Conservation (phyloP, 768 basidiomycete species). For the Termitomyces sp. region DNA sequence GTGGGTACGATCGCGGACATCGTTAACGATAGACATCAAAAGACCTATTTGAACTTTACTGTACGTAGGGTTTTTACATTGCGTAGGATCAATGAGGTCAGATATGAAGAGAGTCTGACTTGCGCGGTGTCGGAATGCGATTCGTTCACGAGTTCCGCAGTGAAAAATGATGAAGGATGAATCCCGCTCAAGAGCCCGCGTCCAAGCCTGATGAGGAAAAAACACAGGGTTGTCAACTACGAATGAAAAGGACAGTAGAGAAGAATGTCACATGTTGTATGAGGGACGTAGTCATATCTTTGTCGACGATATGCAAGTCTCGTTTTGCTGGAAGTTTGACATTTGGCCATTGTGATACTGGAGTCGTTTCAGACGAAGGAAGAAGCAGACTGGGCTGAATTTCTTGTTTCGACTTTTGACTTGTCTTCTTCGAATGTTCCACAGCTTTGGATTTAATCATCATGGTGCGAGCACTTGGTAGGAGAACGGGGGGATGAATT, state of each 20-base stretch:
- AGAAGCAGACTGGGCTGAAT: no score
- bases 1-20: neutral
- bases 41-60: neutral
- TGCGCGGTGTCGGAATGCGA: constrained; percentile 4
- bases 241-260: no score
- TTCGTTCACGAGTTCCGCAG: neutral
- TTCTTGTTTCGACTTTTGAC: no score
- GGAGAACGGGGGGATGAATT: no score
- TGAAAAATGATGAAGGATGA: constrained; percentile 1
- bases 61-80: neutral
- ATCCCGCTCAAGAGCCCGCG: constrained; percentile 1
- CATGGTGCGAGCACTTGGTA: no score
- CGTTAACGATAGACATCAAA: neutral
- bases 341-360: neutral
- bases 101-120: constrained; percentile 6
- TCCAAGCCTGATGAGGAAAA: neutral
- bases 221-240: no score
- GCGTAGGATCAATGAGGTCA: neutral
- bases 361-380: no score
- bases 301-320: neutral
- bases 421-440: no score
- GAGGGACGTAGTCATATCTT: neutral
- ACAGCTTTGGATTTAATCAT: no score
- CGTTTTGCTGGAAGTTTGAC: neutral
- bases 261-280: constrained; percentile 1